Conservation (phyloP, 2,329 filamentous ascomycete species). For the Ophiosphaerella narmari region DNA sequence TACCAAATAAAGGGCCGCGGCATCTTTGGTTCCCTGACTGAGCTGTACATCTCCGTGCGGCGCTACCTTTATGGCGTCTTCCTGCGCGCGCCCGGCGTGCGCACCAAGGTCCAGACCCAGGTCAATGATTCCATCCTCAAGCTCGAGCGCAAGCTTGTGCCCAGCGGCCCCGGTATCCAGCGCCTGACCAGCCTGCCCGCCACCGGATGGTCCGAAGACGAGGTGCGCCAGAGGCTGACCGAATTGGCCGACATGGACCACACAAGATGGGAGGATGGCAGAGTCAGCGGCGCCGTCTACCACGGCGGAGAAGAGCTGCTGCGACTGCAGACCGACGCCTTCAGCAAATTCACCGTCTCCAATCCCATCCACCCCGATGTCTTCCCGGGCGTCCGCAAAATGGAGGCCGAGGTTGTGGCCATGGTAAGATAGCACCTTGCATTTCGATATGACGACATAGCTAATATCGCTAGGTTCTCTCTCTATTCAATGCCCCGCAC, state of each 20-base stretch:
- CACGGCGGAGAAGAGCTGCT: constrained; percentile 85
- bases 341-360: constrained; percentile 89
- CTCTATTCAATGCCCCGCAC: constrained; percentile 86
- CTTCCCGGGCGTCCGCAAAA: constrained; percentile 96
- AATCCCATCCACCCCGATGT: constrained; percentile 99
- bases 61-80: constrained; percentile 83
- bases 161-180: constrained; percentile 69
- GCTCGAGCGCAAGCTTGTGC: constrained; percentile 81
- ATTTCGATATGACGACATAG: neutral
- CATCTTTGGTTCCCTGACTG: constrained; percentile 74
- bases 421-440: constrained; percentile 67
- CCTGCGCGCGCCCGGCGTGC: constrained; percentile 83
- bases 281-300: constrained; percentile 93
- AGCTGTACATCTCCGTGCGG: constrained; percentile 73
- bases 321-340: constrained; percentile 87
- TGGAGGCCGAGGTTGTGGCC: constrained; percentile 97
- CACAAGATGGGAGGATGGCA: constrained; percentile 94
- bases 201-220: constrained; percentile 80
- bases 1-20: constrained; percentile 90
- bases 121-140: constrained; percentile 79
- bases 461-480: constrained; percentile 57
- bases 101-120: constrained; percentile 82
- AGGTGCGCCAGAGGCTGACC: constrained; percentile 77
- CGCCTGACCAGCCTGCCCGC: constrained; percentile 78
- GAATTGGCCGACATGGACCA: constrained; percentile 85